Evolutionary conservation across 176 grass and related monocot species (phyloP).

Genomic region (Puccinellia tenuiflora): DNA sequence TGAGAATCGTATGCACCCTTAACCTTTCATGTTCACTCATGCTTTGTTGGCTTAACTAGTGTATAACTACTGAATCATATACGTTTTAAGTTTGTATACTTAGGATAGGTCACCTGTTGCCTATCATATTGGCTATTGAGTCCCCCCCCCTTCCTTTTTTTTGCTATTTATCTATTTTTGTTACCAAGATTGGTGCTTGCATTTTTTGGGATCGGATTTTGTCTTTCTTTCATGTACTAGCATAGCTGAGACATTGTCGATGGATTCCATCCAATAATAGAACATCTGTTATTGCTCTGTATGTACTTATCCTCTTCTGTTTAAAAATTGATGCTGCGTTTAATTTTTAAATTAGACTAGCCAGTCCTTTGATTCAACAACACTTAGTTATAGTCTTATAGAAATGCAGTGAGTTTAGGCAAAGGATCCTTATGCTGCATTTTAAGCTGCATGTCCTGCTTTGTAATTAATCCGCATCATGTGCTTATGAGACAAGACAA

Average conservation of each 20-base stretch:
- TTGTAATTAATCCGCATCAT: neutral
- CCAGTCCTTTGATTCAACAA: neutral
- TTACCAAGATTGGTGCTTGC: neutral
- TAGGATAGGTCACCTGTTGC: neutral
- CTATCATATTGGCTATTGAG: neutral
- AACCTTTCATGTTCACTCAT: constrained; percentile 13
- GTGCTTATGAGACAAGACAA: neutral
- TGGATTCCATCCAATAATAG: neutral
- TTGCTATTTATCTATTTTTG: neutral
- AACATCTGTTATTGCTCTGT: neutral
- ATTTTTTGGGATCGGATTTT: neutral
- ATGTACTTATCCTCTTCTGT: neutral
- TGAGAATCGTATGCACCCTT: constrained; percentile 54
- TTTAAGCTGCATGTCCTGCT: neutral
- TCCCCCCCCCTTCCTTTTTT: neutral
- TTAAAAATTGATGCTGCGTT: neutral
- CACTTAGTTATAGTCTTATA: neutral
- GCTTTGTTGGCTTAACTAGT: neutral
- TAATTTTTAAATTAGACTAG: neutral
- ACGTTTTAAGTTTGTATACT: neutral
- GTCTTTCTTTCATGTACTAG: constrained; percentile 10
- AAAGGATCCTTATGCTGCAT: neutral
- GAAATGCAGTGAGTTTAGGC: neutral
- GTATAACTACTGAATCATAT: neutral
- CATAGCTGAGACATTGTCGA: neutral